A percentile compares a stretch with the other conserved stretches of the same genome.
phyloP scores from a whole-genome alignment of 140 eudicot species.

The Stevia rebaudiana region DNA sequence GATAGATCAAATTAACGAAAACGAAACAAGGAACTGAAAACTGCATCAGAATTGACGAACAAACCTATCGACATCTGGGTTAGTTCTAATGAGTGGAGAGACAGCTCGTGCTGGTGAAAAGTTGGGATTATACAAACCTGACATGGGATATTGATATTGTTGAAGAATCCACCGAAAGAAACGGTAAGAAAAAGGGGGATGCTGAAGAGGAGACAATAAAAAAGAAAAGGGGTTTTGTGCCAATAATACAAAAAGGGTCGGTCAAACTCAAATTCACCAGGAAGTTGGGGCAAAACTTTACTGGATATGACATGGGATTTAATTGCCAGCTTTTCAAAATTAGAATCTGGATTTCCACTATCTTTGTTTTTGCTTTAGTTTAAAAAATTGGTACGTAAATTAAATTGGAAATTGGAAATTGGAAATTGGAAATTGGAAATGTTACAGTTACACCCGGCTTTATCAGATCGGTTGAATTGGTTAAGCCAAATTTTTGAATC shows the following conservation, averaged over 20 bases:
- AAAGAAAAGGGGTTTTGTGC: conserved; percentile 24
- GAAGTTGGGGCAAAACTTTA: background rate
- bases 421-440: no score
- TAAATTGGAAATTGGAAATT: no score
- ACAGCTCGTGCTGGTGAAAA: conserved; percentile 87
- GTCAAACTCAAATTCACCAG: conserved; percentile 1
- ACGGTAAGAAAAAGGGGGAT: conserved; percentile 18
- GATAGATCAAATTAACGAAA: conserved; percentile 8
- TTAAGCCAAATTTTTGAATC: no score
- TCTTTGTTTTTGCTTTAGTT: no score
- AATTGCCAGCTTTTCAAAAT: no score
- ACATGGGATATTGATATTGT: conserved; percentile 15
- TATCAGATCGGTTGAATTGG: no score
- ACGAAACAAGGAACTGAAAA: background rate
- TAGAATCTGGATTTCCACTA: no score
- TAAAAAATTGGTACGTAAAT: no score
- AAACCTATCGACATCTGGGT: conserved; percentile 77
- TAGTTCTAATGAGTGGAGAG: conserved; percentile 81
- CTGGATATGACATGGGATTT: background rate
- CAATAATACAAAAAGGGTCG: conserved; percentile 7
- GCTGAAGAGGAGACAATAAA: conserved; percentile 16
- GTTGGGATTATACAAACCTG: conserved; percentile 57
- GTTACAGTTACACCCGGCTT: no score
- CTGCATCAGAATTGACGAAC: background rate
- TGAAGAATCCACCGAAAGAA: conserved; percentile 20